These are phyloP conservation scores for Rhododendron williamsianum DNA, from an alignment of 148 eudicot genomes.

Conservation along the genomic window DNA sequence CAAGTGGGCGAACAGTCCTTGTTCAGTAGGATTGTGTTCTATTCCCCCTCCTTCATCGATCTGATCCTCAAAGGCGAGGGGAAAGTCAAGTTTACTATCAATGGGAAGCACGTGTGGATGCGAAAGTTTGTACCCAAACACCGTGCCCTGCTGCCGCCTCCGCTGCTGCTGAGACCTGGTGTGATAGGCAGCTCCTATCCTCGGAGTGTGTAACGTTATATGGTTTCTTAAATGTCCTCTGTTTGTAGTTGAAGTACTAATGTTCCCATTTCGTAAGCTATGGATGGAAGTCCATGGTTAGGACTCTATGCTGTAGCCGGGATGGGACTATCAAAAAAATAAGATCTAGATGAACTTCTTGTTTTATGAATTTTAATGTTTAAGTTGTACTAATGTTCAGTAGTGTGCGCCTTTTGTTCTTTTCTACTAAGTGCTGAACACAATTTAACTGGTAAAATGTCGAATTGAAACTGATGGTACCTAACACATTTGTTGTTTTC, in stretches of 20 bases:
- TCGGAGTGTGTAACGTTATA: neutral
- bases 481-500: neutral
- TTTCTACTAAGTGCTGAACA: neutral
- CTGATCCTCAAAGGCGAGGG: conserved; percentile 26
- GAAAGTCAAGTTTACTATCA: conserved; percentile 38
- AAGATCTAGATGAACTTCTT: neutral
- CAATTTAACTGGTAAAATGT: neutral
- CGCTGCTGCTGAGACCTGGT: neutral
- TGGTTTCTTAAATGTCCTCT: neutral
- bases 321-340: conserved; percentile 3
- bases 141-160: neutral
- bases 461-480: neutral
- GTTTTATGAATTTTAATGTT: neutral
- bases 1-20: conserved; percentile 29
- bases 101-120: conserved; percentile 52
- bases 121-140: conserved; percentile 35
- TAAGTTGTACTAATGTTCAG: neutral
- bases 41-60: conserved; percentile 8
- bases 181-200: neutral
- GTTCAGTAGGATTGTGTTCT: conserved; percentile 39
- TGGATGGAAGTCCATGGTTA: neutral
- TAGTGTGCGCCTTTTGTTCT: neutral
- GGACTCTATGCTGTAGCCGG: neutral
- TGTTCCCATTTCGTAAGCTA: neutral
- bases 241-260: neutral